A percentile compares a stretch with the other conserved stretches of the same genome.
Conservation (phyloP, 2,329 filamentous ascomycete species). For the Rutstroemia sp. region DNA sequence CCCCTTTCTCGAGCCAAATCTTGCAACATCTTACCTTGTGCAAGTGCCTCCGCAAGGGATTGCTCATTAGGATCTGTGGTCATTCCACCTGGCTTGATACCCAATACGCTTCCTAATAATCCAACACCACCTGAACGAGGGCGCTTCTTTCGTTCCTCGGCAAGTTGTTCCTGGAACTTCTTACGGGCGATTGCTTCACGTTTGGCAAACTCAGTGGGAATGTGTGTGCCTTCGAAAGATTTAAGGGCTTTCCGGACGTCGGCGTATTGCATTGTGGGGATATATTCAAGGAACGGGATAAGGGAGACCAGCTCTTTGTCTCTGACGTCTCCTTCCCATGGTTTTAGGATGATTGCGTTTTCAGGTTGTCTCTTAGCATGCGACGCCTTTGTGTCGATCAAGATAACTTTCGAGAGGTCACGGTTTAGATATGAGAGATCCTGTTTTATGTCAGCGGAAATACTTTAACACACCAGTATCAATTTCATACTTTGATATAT, state of each 20-base stretch:
- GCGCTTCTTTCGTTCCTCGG: conserved; percentile 57
- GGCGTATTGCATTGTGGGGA: conserved; percentile 84
- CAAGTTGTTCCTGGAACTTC: conserved; percentile 74
- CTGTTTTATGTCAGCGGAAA: conserved; percentile 38
- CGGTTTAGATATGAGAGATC: conserved; percentile 98
- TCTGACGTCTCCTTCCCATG: conserved; percentile 77
- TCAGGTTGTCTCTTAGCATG: conserved; percentile 90
- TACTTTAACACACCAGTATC: neutral
- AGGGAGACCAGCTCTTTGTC: conserved; percentile 83
- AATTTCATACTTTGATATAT: conserved; percentile 73
- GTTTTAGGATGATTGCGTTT: conserved; percentile 85
- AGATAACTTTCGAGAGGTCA: conserved; percentile 88
- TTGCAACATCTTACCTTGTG: conserved; percentile 93
- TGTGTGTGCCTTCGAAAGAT: conserved; percentile 82
- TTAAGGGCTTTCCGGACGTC: conserved; percentile 83
- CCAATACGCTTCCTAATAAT: conserved; percentile 63
- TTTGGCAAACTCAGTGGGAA: conserved; percentile 82
- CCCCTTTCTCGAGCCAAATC: conserved; percentile 90
- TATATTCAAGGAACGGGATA: conserved; percentile 95
- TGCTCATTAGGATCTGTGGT: conserved; percentile 50
- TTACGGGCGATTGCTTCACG: conserved; percentile 80
- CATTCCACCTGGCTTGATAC: conserved; percentile 64
- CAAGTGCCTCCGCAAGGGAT: conserved; percentile 66
- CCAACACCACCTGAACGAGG: conserved; percentile 54
- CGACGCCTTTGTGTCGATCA: conserved; percentile 77